A percentile compares a stretch with the other conserved stretches of the same genome.
Conservation (phyloP, 139 green algal species). For the Trebouxia sp. region DNA sequence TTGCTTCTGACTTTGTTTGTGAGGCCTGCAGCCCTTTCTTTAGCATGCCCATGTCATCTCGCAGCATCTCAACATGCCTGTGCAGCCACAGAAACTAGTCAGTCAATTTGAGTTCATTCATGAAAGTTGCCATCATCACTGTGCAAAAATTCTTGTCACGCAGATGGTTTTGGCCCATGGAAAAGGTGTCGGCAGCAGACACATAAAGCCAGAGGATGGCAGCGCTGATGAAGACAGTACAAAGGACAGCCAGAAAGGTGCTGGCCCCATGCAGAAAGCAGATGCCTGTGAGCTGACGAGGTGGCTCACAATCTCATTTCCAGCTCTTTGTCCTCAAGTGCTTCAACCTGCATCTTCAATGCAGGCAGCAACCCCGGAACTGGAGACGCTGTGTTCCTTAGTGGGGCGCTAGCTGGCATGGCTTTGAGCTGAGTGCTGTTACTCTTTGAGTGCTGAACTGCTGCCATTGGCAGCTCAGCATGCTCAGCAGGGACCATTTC, state of each 20-base stretch:
- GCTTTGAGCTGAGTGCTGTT: background rate
- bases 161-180: too few relatives aligned
- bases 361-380: background rate
- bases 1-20: background rate
- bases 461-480: background rate
- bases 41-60: too few relatives aligned
- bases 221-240: too few relatives aligned
- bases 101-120: background rate
- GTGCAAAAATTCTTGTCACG: background rate
- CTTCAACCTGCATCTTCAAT: background rate
- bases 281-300: background rate
- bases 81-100: too few relatives aligned
- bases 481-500: background rate
- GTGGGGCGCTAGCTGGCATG: too few relatives aligned
- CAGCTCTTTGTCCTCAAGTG: slow-evolving; percentile 7
- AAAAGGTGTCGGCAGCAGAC: too few relatives aligned
- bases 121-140: background rate
- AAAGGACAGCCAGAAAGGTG: too few relatives aligned
- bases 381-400: background rate
- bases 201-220: too few relatives aligned
- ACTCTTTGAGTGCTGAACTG: background rate
- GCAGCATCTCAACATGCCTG: too few relatives aligned
- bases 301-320: slow-evolving; percentile 8
- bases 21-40: too few relatives aligned
- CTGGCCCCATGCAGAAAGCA: background rate